Percentiles rank a stretch among this genome's conserved stretches.
These are phyloP conservation scores for Fomitopsis pinicola DNA, from an alignment of 1,284 basidiomycete genomes.

Conservation along the genomic window DNA sequence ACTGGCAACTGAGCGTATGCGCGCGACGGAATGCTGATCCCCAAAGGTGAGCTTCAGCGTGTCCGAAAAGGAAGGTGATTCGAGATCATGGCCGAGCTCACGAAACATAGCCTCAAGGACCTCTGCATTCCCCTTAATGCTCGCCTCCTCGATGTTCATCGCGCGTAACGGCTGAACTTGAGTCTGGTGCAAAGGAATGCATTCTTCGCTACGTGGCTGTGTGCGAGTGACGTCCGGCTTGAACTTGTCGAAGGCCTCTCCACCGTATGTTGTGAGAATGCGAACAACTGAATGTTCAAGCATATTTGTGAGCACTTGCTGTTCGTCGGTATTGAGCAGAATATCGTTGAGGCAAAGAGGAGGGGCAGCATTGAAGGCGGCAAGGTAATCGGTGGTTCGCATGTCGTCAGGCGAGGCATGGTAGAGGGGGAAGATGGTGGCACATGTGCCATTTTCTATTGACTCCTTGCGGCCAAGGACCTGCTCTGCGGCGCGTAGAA, in stretches of 20 bases:
- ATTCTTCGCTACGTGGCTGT: neutral
- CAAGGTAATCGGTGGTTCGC: neutral
- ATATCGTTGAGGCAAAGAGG: neutral
- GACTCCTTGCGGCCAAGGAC: conserved; percentile 27
- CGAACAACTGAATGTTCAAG: conserved; percentile 14
- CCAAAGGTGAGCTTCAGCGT: conserved; percentile 18
- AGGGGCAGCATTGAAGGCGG: neutral
- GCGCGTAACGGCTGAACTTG: conserved; percentile 29
- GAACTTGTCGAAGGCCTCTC: conserved; percentile 16
- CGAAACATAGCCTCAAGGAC: conserved; percentile 29
- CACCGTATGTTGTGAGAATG: conserved; percentile 28
- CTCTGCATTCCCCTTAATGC: conserved; percentile 31
- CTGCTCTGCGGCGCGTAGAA: conserved; percentile 28
- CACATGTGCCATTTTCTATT: conserved; percentile 20
- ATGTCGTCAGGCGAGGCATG: neutral
- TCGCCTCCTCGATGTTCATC: conserved; percentile 34
- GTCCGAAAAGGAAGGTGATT: neutral
- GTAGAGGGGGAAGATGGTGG: neutral
- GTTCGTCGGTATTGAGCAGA: neutral
- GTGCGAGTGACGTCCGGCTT: neutral
- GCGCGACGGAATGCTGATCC: conserved; percentile 35
- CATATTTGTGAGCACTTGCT: conserved; percentile 4
- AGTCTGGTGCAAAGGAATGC: conserved; percentile 23
- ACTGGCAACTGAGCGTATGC: conserved; percentile 24
- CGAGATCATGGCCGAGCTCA: conserved; percentile 8